Conservation (phyloP, 805 yeast species). For the Hanseniaspora clermontiae region DNA sequence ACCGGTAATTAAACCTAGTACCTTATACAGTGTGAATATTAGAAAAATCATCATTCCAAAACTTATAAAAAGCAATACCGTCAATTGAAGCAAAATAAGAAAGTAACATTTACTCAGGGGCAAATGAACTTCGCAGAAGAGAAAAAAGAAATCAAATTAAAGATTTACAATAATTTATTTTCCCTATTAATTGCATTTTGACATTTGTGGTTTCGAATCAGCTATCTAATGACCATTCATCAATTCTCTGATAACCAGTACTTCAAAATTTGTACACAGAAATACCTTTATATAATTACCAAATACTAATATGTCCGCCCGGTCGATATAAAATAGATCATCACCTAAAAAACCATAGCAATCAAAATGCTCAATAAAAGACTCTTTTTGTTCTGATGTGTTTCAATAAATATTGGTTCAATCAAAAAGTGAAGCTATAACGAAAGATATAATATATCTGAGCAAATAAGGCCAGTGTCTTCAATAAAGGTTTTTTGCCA, state of each 20-base stretch:
- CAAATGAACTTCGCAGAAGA: constrained; percentile 22
- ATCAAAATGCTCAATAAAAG: not conserved
- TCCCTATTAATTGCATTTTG: not conserved
- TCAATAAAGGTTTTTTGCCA: too few relatives aligned
- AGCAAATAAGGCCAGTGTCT: not conserved
- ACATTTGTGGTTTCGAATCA: constrained; percentile 18
- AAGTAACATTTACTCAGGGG: too few relatives aligned
- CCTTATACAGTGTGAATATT: constrained; percentile 32
- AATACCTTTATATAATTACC: constrained; percentile 20
- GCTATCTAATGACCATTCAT: constrained; percentile 33
- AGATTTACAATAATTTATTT: constrained; percentile 2
- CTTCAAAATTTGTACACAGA: constrained; percentile 30
- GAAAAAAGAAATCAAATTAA: constrained; percentile 24
- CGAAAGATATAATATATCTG: constrained; percentile 4
- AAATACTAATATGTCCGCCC: constrained; percentile 38
- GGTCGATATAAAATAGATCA: constrained; percentile 33
- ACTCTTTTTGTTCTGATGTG: not conserved
- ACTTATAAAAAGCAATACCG: not conserved
- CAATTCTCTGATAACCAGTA: constrained; percentile 27
- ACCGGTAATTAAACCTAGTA: constrained; percentile 22
- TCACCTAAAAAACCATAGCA: constrained; percentile 17
- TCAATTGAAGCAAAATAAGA: constrained; percentile 33
- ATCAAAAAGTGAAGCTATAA: not conserved
- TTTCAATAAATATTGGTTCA: too few relatives aligned
- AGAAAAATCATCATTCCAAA: constrained; percentile 14